phyloP scores from a whole-genome alignment of 768 basidiomycete genomes.

The Termitomyces sp. region DNA sequence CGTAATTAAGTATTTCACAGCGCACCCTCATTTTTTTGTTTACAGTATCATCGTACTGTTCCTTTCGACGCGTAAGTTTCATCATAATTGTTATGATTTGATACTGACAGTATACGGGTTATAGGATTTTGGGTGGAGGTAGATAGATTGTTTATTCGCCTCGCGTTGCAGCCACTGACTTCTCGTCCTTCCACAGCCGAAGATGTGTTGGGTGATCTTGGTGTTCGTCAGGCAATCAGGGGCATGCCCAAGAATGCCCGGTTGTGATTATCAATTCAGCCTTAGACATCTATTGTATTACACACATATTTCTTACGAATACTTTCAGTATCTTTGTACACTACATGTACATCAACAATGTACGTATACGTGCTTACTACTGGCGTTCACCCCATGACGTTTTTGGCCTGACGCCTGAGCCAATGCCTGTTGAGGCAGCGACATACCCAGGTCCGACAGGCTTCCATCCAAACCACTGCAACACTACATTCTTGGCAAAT shows the following conservation, averaged over 20 bases:
- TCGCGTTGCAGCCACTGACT: neutral
- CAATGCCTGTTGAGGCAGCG: constrained; percentile 37
- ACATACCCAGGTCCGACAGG: constrained; percentile 32
- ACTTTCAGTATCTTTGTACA: neutral
- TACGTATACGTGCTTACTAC: neutral
- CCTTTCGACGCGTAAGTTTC: constrained; percentile 57
- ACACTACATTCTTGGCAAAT: constrained; percentile 77
- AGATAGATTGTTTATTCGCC: constrained; percentile 7
- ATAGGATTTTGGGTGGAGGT: constrained; percentile 69
- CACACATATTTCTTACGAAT: neutral
- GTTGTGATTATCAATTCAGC: constrained; percentile 37
- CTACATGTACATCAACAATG: neutral
- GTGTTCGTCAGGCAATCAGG: constrained; percentile 78
- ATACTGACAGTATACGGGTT: neutral
- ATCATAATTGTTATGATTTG: neutral
- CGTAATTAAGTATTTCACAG: neutral
- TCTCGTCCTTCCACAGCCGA: constrained; percentile 44
- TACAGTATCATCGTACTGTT: constrained; percentile 62
- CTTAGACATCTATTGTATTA: constrained; percentile 6
- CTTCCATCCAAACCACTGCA: constrained; percentile 54
- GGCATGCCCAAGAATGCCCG: constrained; percentile 70
- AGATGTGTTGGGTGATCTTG: constrained; percentile 79
- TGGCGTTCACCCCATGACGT: constrained; percentile 24
- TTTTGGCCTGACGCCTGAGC: constrained; percentile 17
- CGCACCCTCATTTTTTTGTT: constrained; percentile 22